These are phyloP conservation scores for Infundibulicybe gibba DNA, from an alignment of 768 basidiomycete species.

Conservation along the genomic window DNA sequence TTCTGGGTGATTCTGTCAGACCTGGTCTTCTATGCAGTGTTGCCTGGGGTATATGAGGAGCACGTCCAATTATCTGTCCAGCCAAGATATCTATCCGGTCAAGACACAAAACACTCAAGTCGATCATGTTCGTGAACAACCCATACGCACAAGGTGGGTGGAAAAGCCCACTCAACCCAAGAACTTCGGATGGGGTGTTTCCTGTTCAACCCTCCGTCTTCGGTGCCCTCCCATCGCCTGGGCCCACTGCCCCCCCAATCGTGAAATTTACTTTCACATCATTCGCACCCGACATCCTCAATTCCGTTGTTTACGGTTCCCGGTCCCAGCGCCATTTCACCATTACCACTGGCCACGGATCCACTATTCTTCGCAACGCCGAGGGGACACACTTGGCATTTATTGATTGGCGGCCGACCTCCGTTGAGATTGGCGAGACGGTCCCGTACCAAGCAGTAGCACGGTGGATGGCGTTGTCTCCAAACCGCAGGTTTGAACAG, in stretches of 20 bases:
- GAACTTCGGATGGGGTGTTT: no score
- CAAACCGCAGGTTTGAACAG: slow-evolving; percentile 32
- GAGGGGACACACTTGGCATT: slow-evolving; percentile 29
- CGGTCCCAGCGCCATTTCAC: slow-evolving; percentile 36
- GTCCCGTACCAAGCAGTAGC: slow-evolving; percentile 27
- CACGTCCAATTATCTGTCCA: no score
- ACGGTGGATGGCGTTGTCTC: slow-evolving; percentile 39
- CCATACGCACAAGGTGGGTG: no score
- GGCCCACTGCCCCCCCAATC: slow-evolving; percentile 11
- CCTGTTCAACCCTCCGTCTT: no score
- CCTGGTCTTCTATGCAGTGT: no score
- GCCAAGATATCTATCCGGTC: no score
- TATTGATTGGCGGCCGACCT: slow-evolving; percentile 43
- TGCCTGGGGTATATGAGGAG: no score
- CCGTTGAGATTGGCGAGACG: slow-evolving; percentile 33
- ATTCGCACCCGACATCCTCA: slow-evolving; percentile 35
- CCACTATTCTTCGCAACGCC: slow-evolving; percentile 17
- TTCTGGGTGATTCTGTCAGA: no score
- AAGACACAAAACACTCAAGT: no score
- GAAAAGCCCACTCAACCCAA: no score
- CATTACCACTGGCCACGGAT: slow-evolving; percentile 25
- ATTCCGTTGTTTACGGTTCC: slow-evolving; percentile 41
- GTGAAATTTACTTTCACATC: slow-evolving; percentile 39
- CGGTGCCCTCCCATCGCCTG: no score
- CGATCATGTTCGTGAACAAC: no score